Percentiles rank a stretch among this genome's conserved stretches.
phyloP scores from a whole-genome alignment of 495 filamentous ascomycete genomes.

The Endocarpon pusillum region DNA sequence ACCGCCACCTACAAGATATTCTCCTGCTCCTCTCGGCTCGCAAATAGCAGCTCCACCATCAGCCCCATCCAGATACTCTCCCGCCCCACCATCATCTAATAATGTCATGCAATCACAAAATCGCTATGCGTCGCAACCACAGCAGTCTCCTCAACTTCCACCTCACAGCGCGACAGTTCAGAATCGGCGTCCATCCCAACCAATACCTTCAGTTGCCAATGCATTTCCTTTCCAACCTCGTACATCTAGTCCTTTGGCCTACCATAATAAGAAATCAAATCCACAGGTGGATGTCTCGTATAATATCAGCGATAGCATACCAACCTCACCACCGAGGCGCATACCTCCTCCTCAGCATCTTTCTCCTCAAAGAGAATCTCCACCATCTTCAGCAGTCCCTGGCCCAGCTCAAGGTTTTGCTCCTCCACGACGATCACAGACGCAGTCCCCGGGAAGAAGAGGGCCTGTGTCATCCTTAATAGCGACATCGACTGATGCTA shows the following conservation, averaged over 20 bases:
- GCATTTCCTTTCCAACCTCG: constrained; percentile 59
- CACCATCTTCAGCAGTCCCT: background rate
- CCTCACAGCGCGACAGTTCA: too few relatives aligned
- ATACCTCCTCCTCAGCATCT: background rate
- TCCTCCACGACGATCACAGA: constrained; percentile 60
- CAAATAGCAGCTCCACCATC: background rate
- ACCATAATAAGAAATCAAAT: constrained; percentile 33
- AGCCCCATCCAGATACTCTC: constrained; percentile 35
- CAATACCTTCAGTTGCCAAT: too few relatives aligned
- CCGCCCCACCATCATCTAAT: constrained; percentile 32
- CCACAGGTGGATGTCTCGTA: constrained; percentile 14
- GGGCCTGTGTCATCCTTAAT: constrained; percentile 28
- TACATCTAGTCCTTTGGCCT: constrained; percentile 71
- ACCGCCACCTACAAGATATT: constrained; percentile 21
- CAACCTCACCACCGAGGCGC: constrained; percentile 1
- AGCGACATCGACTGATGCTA: constrained; percentile 30
- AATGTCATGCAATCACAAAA: constrained; percentile 22
- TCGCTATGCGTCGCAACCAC: constrained; percentile 34
- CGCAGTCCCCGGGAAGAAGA: constrained; percentile 58
- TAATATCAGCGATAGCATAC: constrained; percentile 3
- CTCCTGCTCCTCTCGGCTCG: constrained; percentile 22
- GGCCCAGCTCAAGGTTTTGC: constrained; percentile 12
- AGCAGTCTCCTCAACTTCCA: constrained; percentile 22
- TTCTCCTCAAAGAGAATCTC: background rate
- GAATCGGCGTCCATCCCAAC: too few relatives aligned